Evolutionary conservation across 768 basidiomycete species (phyloP).

Genomic region (Dentipellis sp.): DNA sequence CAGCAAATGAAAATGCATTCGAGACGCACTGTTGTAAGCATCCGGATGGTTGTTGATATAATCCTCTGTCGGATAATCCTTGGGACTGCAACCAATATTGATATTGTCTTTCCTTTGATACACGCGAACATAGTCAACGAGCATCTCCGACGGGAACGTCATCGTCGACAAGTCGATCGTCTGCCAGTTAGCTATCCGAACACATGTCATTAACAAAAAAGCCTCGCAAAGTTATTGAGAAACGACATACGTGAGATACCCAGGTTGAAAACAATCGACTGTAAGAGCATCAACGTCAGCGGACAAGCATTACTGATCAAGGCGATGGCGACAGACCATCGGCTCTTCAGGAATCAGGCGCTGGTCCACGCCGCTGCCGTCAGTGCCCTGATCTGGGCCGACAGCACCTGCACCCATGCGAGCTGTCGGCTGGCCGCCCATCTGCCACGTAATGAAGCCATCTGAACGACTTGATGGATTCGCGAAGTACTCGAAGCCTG

Average conservation of each 20-base stretch:
- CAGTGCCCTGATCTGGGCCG: conserved; percentile 31
- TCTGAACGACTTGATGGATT: conserved; percentile 42
- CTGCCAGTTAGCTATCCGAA: conserved; percentile 53
- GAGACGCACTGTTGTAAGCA: conserved; percentile 49
- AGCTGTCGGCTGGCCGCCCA: conserved; percentile 43
- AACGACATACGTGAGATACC: conserved; percentile 42
- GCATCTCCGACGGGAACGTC: conserved; percentile 61
- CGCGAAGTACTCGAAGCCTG: conserved; percentile 71
- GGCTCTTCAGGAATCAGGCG: conserved; percentile 53
- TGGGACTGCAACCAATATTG: conserved; percentile 63
- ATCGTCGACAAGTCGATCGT: conserved; percentile 43
- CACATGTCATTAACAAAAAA: background rate
- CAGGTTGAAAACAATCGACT: conserved; percentile 51
- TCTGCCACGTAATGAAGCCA: conserved; percentile 73
- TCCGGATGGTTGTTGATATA: conserved; percentile 48
- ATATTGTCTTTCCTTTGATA: conserved; percentile 53
- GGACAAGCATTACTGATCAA: background rate
- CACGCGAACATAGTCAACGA: conserved; percentile 74
- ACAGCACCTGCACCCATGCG: conserved; percentile 47
- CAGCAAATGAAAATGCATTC: background rate
- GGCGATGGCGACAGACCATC: conserved; percentile 19
- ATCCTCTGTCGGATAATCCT: conserved; percentile 52
- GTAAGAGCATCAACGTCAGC: background rate
- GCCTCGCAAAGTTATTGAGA: background rate
- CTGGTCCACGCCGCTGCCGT: conserved; percentile 45